Base-by-base conservation (phyloP, 2,329 filamentous ascomycete genomes). In the Colletotrichum sp. region DNA sequence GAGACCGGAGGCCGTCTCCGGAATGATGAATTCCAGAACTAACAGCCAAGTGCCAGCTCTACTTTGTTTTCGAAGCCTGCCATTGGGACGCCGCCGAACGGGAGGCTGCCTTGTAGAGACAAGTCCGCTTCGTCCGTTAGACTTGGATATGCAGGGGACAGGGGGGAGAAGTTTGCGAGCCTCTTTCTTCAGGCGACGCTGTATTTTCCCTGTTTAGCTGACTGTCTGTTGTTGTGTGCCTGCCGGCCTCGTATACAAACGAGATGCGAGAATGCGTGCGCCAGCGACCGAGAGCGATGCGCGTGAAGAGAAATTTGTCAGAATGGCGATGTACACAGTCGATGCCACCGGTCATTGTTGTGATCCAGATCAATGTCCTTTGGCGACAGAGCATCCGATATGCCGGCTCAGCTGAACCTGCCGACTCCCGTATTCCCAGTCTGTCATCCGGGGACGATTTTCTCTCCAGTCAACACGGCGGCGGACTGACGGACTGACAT, bases 21-120 rank as follows among this genome's bases (percentile, higher is more conserved):
- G 44, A 68, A 64, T 73, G 73, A 64, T 64, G 39, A 52, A 68
- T 32, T 75, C 30, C 68, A 75, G 72, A 55, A 52, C 68, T 32
- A 72, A 24, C 18, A 60, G 63, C 64, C 24, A 39, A 44, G 69
- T 44, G 66, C 36, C 26, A 32, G 52, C 62, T 30, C 49, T 36
- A 49, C 55, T n/a, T 28, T 52, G 55, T 32, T 44, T 13, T 44
- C 32, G 16, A 55, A 36, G 32, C 21, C 57, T 32, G 28, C n/a
- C 26, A 66, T 63, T 60, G 62, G 26, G 32, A 39, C 69, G 64
- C 30, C 39, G 62, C 34, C 55, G 55, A 26, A 62, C 52, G 62
- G 60, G 44, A 76, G 44, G 64, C 49, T 73, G 72, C 55, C 73
- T 32, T 39, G 21, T 28, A 74, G 39, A 64, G 71, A 36, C 62